phyloP scores from a whole-genome alignment of 768 basidiomycete species.

The Suillus tomentosus region DNA sequence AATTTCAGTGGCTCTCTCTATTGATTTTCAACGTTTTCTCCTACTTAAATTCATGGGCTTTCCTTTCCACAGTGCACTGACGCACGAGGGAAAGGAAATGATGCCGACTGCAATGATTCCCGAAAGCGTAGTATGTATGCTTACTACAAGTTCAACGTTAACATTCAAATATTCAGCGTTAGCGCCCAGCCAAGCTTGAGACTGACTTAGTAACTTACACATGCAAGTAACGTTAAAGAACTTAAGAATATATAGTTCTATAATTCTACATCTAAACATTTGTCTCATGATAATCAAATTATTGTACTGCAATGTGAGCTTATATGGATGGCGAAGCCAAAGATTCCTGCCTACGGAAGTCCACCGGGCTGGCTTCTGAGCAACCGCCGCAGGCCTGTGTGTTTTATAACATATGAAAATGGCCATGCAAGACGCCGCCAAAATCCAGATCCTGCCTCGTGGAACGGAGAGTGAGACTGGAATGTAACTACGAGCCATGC shows the following conservation, averaged over 20 bases:
- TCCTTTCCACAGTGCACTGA: too few species aligned
- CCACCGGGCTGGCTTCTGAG: neutral
- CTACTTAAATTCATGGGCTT: too few species aligned
- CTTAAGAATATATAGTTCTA: neutral
- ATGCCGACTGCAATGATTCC: too few species aligned
- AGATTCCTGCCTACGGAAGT: neutral
- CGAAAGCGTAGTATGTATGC: too few species aligned
- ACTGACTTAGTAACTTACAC: neutral
- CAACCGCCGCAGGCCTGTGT: neutral
- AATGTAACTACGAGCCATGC: constrained; percentile 57
- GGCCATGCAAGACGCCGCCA: constrained; percentile 27
- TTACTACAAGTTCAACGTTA: too few species aligned
- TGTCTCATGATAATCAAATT: neutral
- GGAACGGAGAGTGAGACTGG: constrained; percentile 33
- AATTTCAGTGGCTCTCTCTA: too few species aligned
- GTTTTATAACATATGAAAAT: constrained; percentile 16
- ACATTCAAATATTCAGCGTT: too few species aligned
- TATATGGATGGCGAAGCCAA: too few species aligned
- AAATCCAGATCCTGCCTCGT: constrained; percentile 11
- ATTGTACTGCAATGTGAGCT: neutral
- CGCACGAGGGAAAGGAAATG: too few species aligned
- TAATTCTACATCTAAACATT: neutral
- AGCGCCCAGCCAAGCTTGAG: neutral
- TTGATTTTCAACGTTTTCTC: too few species aligned
- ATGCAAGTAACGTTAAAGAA: neutral